These are phyloP conservation scores for Beta vulgaris DNA, from an alignment of 148 eudicot species.

Conservation along the genomic window DNA sequence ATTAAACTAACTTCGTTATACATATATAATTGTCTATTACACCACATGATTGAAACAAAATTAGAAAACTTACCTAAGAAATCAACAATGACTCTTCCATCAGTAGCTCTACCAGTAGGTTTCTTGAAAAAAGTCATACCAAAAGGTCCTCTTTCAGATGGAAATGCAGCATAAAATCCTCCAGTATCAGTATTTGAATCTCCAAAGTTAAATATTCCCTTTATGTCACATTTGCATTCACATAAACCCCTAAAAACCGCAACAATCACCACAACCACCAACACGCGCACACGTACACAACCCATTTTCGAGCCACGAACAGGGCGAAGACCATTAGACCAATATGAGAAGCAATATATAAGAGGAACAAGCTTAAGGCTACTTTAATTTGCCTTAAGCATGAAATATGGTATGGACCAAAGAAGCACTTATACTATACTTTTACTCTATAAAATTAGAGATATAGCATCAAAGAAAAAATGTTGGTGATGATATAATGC, in stretches of 20 bases:
- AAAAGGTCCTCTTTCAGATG: constrained; percentile 39
- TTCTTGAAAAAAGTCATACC: constrained; percentile 82
- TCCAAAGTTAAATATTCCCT: constrained; percentile 86
- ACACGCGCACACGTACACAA: no score
- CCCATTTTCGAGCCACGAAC: constrained; percentile 10
- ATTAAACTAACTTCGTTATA: no score
- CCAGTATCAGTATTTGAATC: constrained; percentile 90
- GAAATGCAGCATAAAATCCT: constrained; percentile 78
- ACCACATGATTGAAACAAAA: neutral
- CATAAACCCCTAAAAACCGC: constrained; percentile 4
- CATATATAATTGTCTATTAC: no score
- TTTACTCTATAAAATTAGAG: neutral
- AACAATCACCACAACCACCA: constrained; percentile 23
- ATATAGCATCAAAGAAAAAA: neutral
- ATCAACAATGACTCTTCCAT: constrained; percentile 75
- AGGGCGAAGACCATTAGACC: neutral
- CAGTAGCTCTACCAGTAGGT: constrained; percentile 70
- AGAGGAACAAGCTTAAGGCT: neutral
- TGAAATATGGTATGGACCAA: neutral
- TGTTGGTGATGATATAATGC: neutral
- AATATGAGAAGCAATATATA: neutral
- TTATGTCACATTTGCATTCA: constrained; percentile 53
- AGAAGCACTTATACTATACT: neutral
- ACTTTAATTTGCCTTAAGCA: neutral
- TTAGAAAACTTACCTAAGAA: constrained; percentile 52